Evolutionary conservation across 2,329 filamentous ascomycete species (phyloP), one percentile per base, ranked within the genome.

Genomic region (Xylariales sp.): DNA sequence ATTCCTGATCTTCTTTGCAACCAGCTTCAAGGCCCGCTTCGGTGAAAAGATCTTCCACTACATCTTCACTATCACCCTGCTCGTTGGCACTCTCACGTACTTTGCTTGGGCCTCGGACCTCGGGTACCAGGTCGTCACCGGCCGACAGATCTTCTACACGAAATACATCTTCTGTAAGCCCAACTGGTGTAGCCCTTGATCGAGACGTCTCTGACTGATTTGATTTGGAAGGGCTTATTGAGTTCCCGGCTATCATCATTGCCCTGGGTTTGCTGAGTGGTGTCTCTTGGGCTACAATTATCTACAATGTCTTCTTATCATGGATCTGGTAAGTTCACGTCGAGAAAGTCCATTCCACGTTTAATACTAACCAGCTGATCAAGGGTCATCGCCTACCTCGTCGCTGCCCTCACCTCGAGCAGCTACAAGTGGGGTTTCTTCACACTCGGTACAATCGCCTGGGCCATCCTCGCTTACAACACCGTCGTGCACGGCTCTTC

Each of bases 391-490:
- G 60, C 62, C 16, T 77, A 76, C 53, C 65, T 78, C 21, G 61
- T 67, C 39, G 63, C 62, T 16, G 70, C 74, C 39, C 71, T 68
- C 57, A 74, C 70, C 3, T 44, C 52, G 5, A 67, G 66, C 35
- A 64, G 60, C 50, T 78, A 78, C 59, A 77, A 76, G 58, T 78
- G 74, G 74, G 76, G 75, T 5, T 79, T 76, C 64, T 78, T 62
- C 52, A 67, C 60, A 46, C 74, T 76, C 43, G 74, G 73, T 47
- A 71, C 69, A 11, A 46, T 69, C 12, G 68, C 71, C 28, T 73
- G 62, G 44, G 27, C 70, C 5, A 58, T 71, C 37, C 62, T 78
- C n/a, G 65, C 67, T 20, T 57, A 61, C 55, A 66, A 63, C 47
- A 73, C 68, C 2, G 48, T 75, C 21, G 48, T 57, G 37, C 55